Evolutionary conservation across 1,284 basidiomycete genomes (phyloP).

Genomic region (Pascua guehoae): DNA sequence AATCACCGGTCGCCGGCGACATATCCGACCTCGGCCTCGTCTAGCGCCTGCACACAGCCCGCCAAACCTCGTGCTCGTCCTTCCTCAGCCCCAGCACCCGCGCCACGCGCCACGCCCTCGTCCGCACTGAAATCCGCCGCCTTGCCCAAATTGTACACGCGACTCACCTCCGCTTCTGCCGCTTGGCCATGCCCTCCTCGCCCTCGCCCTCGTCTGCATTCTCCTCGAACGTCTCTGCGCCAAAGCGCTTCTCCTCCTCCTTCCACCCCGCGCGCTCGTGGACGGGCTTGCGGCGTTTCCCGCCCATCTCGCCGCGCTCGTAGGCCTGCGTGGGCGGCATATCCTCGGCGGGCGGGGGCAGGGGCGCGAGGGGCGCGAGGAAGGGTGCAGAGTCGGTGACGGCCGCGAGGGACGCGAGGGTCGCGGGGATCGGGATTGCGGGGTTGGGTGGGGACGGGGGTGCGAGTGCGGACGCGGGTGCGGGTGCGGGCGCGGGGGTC

Average conservation of each 20-base stretch:
- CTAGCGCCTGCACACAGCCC: too few relatives aligned
- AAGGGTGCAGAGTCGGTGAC: constrained; percentile 4
- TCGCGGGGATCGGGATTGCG: constrained; percentile 17
- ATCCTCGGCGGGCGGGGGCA: constrained; percentile 6
- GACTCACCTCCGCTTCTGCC: not conserved
- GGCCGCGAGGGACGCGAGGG: constrained; percentile 17
- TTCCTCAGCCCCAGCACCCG: too few relatives aligned
- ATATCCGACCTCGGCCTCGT: too few relatives aligned
- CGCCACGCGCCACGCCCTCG: too few relatives aligned
- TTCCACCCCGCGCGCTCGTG: constrained; percentile 45
- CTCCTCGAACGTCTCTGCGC: not conserved
- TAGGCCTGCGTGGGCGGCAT: not conserved
- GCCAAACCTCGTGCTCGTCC: too few relatives aligned
- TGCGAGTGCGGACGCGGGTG: constrained; percentile 3
- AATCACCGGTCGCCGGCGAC: too few relatives aligned
- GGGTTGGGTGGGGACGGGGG: constrained; percentile 21
- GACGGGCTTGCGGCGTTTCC: constrained; percentile 38
- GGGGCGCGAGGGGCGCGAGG: constrained; percentile 5
- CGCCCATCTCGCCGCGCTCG: constrained; percentile 45
- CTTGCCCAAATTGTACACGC: too few relatives aligned
- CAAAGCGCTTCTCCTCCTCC: constrained; percentile 22
- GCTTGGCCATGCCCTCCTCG: not conserved
- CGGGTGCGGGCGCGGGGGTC: not conserved
- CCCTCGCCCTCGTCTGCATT: not conserved
- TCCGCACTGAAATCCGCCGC: too few relatives aligned